These are phyloP conservation scores for Trypanosoma theileri DNA, from an alignment of 208 protist species.

Conservation along the genomic window DNA sequence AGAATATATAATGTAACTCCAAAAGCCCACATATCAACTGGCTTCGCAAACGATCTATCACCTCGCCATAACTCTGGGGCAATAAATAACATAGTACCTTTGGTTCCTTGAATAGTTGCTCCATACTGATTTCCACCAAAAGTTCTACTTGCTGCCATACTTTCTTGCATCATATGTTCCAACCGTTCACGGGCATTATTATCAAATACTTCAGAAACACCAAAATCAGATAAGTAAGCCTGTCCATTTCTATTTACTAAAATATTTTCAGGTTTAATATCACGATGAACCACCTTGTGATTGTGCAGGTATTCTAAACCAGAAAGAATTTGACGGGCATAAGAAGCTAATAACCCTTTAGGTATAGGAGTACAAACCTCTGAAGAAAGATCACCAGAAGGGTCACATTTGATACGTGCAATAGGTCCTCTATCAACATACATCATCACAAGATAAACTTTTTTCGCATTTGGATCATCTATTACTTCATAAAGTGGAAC, in stretches of 20 bases:
- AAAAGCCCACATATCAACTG: constrained; percentile 37
- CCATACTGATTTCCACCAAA: neutral
- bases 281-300: constrained; percentile 55
- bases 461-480: constrained; percentile 90
- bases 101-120: constrained; percentile 24
- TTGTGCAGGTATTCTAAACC: constrained; percentile 48
- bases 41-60: constrained; percentile 25
- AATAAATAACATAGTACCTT: constrained; percentile 38
- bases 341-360: constrained; percentile 30
- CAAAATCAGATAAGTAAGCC: constrained; percentile 54
- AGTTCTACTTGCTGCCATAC: constrained; percentile 36
- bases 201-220: constrained; percentile 60
- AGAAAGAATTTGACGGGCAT: constrained; percentile 43
- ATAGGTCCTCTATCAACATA: constrained; percentile 81
- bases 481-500: constrained; percentile 95
- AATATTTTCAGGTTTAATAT: constrained; percentile 74
- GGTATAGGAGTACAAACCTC: constrained; percentile 48
- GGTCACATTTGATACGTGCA: constrained; percentile 32
- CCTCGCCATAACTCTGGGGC: constrained; percentile 33
- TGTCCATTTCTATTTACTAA: constrained; percentile 34
- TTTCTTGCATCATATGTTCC: constrained; percentile 51
- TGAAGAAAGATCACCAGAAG: constrained; percentile 19
- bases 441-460: constrained; percentile 93
- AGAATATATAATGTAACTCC: constrained; percentile 38
- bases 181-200: constrained; percentile 34